Conservation (phyloP, 495 filamentous ascomycete species). For the Penicillium odoratum region DNA sequence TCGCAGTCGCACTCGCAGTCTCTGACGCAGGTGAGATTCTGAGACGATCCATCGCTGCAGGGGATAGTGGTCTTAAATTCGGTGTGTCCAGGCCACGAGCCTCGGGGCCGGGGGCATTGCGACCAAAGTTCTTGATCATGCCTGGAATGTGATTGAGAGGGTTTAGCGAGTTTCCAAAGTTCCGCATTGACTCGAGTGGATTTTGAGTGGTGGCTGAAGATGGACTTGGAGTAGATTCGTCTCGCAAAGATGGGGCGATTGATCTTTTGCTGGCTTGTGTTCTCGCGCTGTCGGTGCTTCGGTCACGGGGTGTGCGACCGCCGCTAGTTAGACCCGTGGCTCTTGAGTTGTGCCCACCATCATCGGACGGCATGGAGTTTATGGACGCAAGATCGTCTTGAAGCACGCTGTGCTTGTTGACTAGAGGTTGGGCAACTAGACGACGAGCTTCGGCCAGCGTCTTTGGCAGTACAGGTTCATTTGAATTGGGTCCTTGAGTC, state of each 20-base stretch:
- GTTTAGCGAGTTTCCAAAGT: constrained; percentile 78
- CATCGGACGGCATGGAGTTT: constrained; percentile 43
- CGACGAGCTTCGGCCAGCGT: constrained; percentile 91
- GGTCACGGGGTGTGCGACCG: constrained; percentile 61
- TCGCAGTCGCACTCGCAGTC: constrained; percentile 16
- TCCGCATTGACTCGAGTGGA: constrained; percentile 80
- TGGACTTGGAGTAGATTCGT: constrained; percentile 26
- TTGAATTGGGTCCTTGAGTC: constrained; percentile 42
- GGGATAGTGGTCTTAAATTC: constrained; percentile 20
- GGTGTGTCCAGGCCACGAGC: constrained; percentile 14
- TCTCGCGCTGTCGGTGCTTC: constrained; percentile 72
- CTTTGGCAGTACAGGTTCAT: constrained; percentile 63
- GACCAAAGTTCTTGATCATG: constrained; percentile 76
- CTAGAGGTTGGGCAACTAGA: constrained; percentile 69
- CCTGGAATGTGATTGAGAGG: constrained; percentile 76
- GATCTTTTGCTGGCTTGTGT: constrained; percentile 50
- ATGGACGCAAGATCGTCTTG: constrained; percentile 48
- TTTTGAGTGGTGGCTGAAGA: constrained; percentile 35
- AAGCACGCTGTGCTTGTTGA: constrained; percentile 52
- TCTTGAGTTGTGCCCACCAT: constrained; percentile 33
- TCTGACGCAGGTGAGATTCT: constrained; percentile 31
- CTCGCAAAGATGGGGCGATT: constrained; percentile 25
- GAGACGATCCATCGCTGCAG: constrained; percentile 31
- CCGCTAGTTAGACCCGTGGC: constrained; percentile 61
- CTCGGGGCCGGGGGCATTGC: constrained; percentile 42